Base-by-base conservation (phyloP, 1,139 yeast species). In the Pichia kudriavzevii region DNA sequence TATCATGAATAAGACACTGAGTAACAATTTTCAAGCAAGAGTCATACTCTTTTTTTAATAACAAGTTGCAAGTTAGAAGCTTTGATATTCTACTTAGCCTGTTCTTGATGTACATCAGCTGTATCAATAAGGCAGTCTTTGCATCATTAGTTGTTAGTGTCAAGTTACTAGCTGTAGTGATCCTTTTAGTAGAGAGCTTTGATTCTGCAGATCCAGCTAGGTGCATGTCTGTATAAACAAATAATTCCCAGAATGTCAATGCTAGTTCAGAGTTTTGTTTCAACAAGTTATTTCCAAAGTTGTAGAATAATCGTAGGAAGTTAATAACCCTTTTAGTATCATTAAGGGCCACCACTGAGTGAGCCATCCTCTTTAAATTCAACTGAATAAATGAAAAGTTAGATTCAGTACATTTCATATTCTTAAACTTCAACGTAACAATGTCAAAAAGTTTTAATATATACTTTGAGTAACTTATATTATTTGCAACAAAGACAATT, bases 261-360 rank as follows among this genome's bases (percentile, higher is more conserved):
- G 37, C 33, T 11, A 9, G 11, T 7, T 14, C 20, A 11, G 26
- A 13, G 16, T 26, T 17, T 14, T 13, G 5, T 7, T 12, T 13
- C 5, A 52, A 13, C 8, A 47, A 29, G 18, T 38, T 32, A 3
- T 44, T 49, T 3, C 56, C 59, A 25, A 36, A 43, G 29, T 49
- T 48, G 32, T 49, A 53, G 5, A 45, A 37, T 12, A 56, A 26
- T 24, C 48, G 50, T 8, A 55, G 43, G 13, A 55, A 39, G 34
- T 53, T 55, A 10, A 46, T 36, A n/a, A 53, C 34, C 28, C 55
- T 39, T 30, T 47, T 49, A 6, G 7, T 10, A 13, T 33, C 34
- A 21, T 30, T 17, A 7, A 7, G 10, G 8, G 8, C 11, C n/a
- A 13, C 16, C 8, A 32, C 10, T 8, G 21, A 25, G 4, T 19